Evolutionary conservation across 108 stramenopile species (phyloP).

Genomic region (Skeletonema potamos): DNA sequence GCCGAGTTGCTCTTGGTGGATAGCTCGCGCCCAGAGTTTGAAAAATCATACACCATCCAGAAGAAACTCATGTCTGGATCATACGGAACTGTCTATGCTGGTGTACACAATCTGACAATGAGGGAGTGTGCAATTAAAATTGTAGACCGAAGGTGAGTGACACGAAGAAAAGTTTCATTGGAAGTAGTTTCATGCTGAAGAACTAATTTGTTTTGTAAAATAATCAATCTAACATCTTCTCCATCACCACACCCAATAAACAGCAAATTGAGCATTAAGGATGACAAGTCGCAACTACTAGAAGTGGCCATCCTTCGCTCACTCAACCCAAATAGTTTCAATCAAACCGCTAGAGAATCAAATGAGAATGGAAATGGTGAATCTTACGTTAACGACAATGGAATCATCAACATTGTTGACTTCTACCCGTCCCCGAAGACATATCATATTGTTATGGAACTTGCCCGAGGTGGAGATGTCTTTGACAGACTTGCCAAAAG

Average conservation of each 20-base stretch:
- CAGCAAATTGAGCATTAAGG: constrained; percentile 42
- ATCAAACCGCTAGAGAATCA: not conserved
- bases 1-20: not conserved
- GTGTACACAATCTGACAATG: constrained; percentile 35
- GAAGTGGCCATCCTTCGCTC: constrained; percentile 65
- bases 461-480: constrained; percentile 40
- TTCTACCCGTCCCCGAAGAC: constrained; percentile 70
- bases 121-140: constrained; percentile 71
- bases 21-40: constrained; percentile 34
- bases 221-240: not conserved
- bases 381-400: constrained; percentile 34
- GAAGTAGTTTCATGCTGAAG: not conserved
- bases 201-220: not conserved
- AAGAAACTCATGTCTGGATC: constrained; percentile 61
- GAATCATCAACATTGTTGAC: constrained; percentile 78
- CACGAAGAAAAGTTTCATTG: constrained; percentile 13
- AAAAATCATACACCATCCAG: constrained; percentile 47
- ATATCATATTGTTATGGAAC: constrained; percentile 79
- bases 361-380: not conserved
- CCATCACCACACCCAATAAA: constrained; percentile 3
- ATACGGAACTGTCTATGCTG: constrained; percentile 69
- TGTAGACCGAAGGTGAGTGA: constrained; percentile 55
- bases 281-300: constrained; percentile 58
- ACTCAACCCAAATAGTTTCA: constrained; percentile 20
- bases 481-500: constrained; percentile 36